Conservation (phyloP, 192 early-diverging fungal species). For the Linnemannia schmuckeri region DNA sequence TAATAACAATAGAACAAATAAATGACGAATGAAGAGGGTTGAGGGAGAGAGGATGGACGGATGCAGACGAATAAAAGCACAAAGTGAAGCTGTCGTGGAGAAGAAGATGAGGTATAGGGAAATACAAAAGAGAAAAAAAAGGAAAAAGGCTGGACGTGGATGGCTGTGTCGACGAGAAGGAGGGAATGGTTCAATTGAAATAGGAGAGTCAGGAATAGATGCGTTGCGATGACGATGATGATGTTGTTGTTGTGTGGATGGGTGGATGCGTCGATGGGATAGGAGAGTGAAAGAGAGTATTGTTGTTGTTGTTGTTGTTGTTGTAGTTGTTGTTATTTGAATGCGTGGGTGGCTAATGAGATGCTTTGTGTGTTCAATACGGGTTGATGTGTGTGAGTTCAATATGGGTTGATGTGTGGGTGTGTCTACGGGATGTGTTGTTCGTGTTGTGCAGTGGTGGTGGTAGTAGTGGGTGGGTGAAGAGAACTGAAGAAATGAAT, state of each 20-base stretch:
- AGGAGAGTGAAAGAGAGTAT: not conserved
- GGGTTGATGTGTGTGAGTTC: not conserved
- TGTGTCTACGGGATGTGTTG: not conserved
- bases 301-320: too few species aligned
- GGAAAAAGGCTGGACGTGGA: not conserved
- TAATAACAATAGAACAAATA: not conserved
- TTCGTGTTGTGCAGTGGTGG: not conserved
- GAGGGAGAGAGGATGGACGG: not conserved
- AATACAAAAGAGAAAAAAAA: not conserved
- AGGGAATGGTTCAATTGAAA: not conserved
- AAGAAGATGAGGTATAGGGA: not conserved
- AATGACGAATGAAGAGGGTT: not conserved
- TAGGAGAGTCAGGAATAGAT: not conserved
- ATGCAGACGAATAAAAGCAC: not conserved
- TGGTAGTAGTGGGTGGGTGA: not conserved
- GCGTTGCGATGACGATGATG: not conserved
- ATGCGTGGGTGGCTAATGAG: not conserved
- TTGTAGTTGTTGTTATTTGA: too few species aligned
- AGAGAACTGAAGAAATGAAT: not conserved
- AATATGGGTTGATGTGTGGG: not conserved
- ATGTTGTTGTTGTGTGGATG: not conserved
- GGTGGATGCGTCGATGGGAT: not conserved
- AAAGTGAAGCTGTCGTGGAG: not conserved
- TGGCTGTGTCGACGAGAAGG: constrained; percentile 2
- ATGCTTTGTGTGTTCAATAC: not conserved